These are phyloP conservation scores for Circinella minor DNA, from an alignment of 371 early-diverging fungal genomes.

Conservation along the genomic window DNA sequence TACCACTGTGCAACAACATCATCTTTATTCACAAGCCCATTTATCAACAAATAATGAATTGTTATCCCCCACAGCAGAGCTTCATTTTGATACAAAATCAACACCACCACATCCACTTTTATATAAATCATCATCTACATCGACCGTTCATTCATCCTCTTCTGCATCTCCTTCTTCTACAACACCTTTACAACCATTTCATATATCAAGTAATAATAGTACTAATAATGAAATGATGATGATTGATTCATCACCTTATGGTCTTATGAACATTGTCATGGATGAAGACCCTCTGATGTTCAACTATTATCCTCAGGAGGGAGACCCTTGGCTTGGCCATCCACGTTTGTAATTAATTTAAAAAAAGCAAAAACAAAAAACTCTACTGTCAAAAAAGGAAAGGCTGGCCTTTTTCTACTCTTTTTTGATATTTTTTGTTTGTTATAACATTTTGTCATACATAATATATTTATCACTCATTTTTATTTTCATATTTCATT, in stretches of 20 bases:
- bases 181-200: slow-evolving; percentile 9
- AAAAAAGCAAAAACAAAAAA: neutral
- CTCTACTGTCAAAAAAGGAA: neutral
- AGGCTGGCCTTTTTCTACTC: neutral
- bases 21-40: no score
- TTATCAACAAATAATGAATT: neutral
- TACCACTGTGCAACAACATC: neutral
- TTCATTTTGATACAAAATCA: slow-evolving; percentile 3
- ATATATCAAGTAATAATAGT: neutral
- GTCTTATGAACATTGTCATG: slow-evolving; percentile 16
- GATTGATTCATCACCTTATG: slow-evolving; percentile 10
- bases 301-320: slow-evolving; percentile 1
- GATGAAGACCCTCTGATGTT: slow-evolving; percentile 14
- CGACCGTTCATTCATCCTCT: slow-evolving; percentile 10
- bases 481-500: no score
- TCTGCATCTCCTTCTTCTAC: slow-evolving; percentile 5
- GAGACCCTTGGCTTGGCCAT: slow-evolving; percentile 12
- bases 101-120: slow-evolving; percentile 3
- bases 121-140: slow-evolving; percentile 12
- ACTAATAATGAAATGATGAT: slow-evolving; percentile 10
- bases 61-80: neutral
- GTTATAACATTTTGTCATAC: neutral
- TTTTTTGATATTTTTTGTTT: no score
- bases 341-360: slow-evolving; percentile 11
- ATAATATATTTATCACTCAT: no score